Evolutionary conservation across 2,329 filamentous ascomycete genomes (phyloP).

Genomic region (Cercospora canescens): DNA sequence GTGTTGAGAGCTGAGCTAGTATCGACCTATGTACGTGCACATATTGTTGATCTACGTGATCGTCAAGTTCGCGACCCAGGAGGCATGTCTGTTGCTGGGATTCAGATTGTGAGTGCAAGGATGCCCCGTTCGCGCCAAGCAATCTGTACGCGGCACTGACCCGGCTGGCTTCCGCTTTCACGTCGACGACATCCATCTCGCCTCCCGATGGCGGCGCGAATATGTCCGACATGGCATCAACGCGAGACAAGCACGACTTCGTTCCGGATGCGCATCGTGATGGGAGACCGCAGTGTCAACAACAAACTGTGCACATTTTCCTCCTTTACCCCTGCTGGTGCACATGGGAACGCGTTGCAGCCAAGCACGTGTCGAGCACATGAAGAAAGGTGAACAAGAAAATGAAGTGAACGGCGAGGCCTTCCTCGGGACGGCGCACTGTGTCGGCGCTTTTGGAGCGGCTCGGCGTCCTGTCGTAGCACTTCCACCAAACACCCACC

Average conservation of each 20-base stretch:
- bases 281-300: not conserved
- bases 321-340: not conserved
- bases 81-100: not conserved
- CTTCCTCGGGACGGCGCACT: not conserved
- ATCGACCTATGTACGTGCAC: too few relatives aligned
- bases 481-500: conserved; percentile 24
- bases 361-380: not conserved
- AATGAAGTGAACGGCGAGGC: not conserved
- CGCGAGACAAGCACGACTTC: not conserved
- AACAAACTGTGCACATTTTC: not conserved
- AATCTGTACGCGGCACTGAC: not conserved
- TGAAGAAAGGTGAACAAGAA: not conserved
- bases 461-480: conserved; percentile 58
- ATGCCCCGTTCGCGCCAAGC: not conserved
- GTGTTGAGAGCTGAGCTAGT: too few relatives aligned
- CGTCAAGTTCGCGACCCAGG: not conserved
- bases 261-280: not conserved
- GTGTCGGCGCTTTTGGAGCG: not conserved
- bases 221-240: not conserved
- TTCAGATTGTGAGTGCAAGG: conserved; percentile 2
- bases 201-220: not conserved
- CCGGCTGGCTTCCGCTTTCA: not conserved
- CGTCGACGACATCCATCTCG: not conserved
- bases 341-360: not conserved
- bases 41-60: not conserved